These are phyloP conservation scores for Skeletonema potamos DNA, from an alignment of 108 stramenopile genomes.

Conservation along the genomic window DNA sequence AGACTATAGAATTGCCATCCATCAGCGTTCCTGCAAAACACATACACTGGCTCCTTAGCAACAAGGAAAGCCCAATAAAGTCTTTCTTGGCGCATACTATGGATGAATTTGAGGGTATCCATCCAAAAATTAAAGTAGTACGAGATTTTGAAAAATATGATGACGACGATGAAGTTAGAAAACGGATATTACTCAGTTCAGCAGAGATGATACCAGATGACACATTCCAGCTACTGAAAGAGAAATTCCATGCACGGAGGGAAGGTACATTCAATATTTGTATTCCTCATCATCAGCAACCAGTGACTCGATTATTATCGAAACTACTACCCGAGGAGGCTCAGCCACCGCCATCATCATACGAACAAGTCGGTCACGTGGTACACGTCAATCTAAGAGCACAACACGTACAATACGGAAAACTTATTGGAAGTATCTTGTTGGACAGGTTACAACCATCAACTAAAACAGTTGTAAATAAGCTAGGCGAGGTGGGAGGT, in stretches of 20 bases:
- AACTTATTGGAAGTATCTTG: slow-evolving; percentile 90
- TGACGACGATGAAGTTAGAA: slow-evolving; percentile 17
- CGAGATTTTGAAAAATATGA: slow-evolving; percentile 30
- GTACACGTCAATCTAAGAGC: slow-evolving; percentile 93
- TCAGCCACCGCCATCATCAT: slow-evolving; percentile 79
- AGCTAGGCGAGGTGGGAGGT: slow-evolving; percentile 90
- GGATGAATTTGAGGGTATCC: slow-evolving; percentile 53
- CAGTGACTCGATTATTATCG: slow-evolving; percentile 61
- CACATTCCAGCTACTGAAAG: not conserved
- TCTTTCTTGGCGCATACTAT: slow-evolving; percentile 53
- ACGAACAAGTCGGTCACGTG: slow-evolving; percentile 95
- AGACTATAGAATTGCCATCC: slow-evolving; percentile 33
- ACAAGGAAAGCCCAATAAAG: slow-evolving; percentile 40
- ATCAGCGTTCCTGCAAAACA: slow-evolving; percentile 42
- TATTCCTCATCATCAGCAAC: slow-evolving; percentile 58
- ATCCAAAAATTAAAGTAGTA: slow-evolving; percentile 71
- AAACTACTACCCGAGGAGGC: slow-evolving; percentile 58
- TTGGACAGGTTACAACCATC: slow-evolving; percentile 71
- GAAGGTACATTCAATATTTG: slow-evolving; percentile 24
- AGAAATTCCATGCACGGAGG: slow-evolving; percentile 4
- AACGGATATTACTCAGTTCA: slow-evolving; percentile 42
- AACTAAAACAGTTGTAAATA: slow-evolving; percentile 93
- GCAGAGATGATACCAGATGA: not conserved
- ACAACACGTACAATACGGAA: slow-evolving; percentile 73
- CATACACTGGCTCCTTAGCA: slow-evolving; percentile 36